Evolutionary conservation across 208 protist genomes (phyloP).

Genomic region (Crithidia brevicula): DNA sequence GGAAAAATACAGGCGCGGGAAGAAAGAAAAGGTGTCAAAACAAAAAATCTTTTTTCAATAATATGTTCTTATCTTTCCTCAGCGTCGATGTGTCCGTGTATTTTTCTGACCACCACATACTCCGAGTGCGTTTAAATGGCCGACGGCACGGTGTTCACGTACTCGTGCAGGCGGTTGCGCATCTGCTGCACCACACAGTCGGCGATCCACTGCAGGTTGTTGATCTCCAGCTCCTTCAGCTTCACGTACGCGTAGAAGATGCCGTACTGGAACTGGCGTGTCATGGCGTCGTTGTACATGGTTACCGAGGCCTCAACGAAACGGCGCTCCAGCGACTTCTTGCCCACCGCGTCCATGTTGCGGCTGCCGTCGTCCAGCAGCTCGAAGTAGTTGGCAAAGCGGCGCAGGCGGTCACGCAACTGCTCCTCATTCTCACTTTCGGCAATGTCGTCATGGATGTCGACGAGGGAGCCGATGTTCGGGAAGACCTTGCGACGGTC

Average conservation of each 20-base stretch:
- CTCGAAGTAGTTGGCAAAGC: slow-evolving; percentile 79
- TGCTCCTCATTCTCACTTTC: slow-evolving; percentile 83
- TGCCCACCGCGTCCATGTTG: slow-evolving; percentile 50
- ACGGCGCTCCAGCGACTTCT: slow-evolving; percentile 83
- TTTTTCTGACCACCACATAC: background rate
- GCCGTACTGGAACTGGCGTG: slow-evolving; percentile 93
- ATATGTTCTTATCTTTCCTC: no score
- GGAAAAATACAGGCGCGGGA: no score
- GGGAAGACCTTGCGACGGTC: slow-evolving; percentile 88
- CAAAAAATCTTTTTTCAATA: no score
- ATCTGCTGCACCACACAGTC: slow-evolving; percentile 94
- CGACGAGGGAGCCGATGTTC: slow-evolving; percentile 87
- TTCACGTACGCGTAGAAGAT: slow-evolving; percentile 94
- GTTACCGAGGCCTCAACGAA: slow-evolving; percentile 88
- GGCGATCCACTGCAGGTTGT: slow-evolving; percentile 92
- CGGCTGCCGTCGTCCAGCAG: slow-evolving; percentile 76
- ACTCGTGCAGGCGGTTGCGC: slow-evolving; percentile 87
- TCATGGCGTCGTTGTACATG: slow-evolving; percentile 88
- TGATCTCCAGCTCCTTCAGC: slow-evolving; percentile 94
- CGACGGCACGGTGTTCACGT: slow-evolving; percentile 64
- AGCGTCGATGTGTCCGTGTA: no score
- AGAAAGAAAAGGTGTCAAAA: no score
- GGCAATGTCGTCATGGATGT: slow-evolving; percentile 89
- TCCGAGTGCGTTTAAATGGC: background rate
- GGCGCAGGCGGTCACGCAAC: slow-evolving; percentile 80